Percentiles rank a stretch among this genome's conserved stretches.
phyloP scores from a whole-genome alignment of 2,329 filamentous ascomycete genomes.

The Claviceps fusiformis region DNA sequence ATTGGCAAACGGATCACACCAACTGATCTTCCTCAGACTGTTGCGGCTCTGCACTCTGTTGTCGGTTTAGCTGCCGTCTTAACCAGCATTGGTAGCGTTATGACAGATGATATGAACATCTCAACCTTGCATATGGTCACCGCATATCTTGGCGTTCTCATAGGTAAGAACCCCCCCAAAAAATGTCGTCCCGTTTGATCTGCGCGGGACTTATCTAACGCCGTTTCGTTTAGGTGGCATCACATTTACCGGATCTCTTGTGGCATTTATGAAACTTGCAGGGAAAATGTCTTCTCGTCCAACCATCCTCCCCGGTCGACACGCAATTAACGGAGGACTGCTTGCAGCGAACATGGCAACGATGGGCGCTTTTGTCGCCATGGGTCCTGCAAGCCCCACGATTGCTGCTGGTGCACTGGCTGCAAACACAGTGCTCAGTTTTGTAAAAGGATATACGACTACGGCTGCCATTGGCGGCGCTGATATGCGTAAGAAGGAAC shows the following conservation, averaged over 20 bases:
- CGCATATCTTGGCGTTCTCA: conserved; percentile 74
- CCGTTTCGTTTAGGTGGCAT: conserved; percentile 45
- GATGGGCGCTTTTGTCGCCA: conserved; percentile 70
- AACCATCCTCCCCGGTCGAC: conserved; percentile 56
- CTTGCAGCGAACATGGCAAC: conserved; percentile 67
- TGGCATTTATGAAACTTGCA: conserved; percentile 78
- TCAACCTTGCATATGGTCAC: conserved; percentile 74
- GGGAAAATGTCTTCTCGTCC: conserved; percentile 72
- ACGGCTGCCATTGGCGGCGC: conserved; percentile 84
- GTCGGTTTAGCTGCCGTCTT: conserved; percentile 80
- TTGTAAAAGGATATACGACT: conserved; percentile 76
- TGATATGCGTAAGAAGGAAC: conserved; percentile 56
- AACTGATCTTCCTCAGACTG: conserved; percentile 77
- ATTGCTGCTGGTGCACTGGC: conserved; percentile 68
- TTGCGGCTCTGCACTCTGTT: conserved; percentile 78
- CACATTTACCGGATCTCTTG: conserved; percentile 82
- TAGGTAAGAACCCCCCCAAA: conserved; percentile 32
- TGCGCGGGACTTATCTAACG: not conserved
- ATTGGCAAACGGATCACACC: conserved; percentile 81
- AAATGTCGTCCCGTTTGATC: not conserved
- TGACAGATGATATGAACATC: conserved; percentile 56
- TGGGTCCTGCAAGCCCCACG: conserved; percentile 65
- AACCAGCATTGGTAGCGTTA: conserved; percentile 77
- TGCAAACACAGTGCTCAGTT: conserved; percentile 65
- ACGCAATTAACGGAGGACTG: conserved; percentile 61